Base-by-base conservation (phyloP, 495 filamentous ascomycete species). In the Hypomontagnella monticulosa region DNA sequence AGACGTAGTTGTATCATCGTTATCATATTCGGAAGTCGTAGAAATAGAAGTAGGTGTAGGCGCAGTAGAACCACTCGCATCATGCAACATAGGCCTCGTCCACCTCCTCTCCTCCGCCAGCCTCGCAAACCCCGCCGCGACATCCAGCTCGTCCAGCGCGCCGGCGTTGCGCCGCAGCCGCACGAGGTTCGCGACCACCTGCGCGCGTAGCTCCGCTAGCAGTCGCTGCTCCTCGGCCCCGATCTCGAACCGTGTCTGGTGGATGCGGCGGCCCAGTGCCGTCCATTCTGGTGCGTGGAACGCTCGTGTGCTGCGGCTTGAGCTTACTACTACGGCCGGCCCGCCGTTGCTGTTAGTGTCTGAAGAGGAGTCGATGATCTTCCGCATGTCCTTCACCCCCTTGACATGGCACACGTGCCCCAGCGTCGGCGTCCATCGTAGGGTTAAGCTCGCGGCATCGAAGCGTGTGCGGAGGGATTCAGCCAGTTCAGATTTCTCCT, bases 361-460 rank as follows among this genome's bases (percentile, higher is more conserved):
- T 27, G 23, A 27, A 27, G 23, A 51, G 44, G 79, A 34, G 12
- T 64, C 61, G 12, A 41, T 20, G 5, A 67, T 32, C 16, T 60
- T 46, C 9, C 72, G 81, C 32, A 85, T 80, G 64, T 96, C 88
- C 75, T 89, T 93, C 12, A 30, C 27, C 27, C 92, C 92, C 77
- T 90, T 97, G 61, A 97, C 85, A 66, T 97, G 93, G 75, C 91
- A 95, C 60, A 95, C 88, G 71, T 99, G 91, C 2, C 95, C 93
- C 3, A 94, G 80, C 1, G 87, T 86, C 0, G 95, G 88, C 5
- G 89, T 90, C 91, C 92, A 97, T 57, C 87, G 88, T 8, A 99
- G 82, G 1, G 90, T 90, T 9, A 97, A 77, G 46, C 82, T 83
- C 7, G 84, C 69, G 0, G 87, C 88, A 42, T 66, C 74, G 53